A percentile compares a stretch with the other conserved stretches of the same genome.
Evolutionary conservation across 257 asterid species (phyloP).

Genomic region (Marsdenia floribunda): DNA sequence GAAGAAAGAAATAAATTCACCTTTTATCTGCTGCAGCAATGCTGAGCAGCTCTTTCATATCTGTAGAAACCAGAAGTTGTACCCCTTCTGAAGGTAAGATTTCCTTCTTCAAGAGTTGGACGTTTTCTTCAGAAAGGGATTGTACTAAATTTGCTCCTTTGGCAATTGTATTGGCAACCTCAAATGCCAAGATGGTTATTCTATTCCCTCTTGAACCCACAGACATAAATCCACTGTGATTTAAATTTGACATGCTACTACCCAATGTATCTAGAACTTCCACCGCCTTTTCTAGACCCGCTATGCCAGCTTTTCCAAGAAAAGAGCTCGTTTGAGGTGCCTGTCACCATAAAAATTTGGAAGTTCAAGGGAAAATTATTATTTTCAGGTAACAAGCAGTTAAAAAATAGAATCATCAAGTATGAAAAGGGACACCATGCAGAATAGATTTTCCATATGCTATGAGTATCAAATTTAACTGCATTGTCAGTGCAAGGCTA

Average conservation of each 20-base stretch:
- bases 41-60: constrained; percentile 77
- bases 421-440: neutral
- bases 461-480: constrained; percentile 3
- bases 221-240: constrained; percentile 75
- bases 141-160: constrained; percentile 81
- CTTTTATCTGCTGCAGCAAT: constrained; percentile 97
- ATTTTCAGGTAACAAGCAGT: neutral
- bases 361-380: neutral
- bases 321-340: constrained; percentile 74
- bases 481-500: neutral
- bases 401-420: neutral
- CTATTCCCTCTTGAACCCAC: constrained; percentile 71
- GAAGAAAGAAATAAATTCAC: constrained; percentile 24
- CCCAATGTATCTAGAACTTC: constrained; percentile 95
- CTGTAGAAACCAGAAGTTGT: constrained; percentile 69
- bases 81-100: constrained; percentile 82
- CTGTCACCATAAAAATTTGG: constrained; percentile 40
- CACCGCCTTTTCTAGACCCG: constrained; percentile 89
- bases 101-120: constrained; percentile 64
- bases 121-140: constrained; percentile 80
- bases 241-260: constrained; percentile 94
- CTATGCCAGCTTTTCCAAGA: constrained; percentile 92
- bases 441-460: neutral
- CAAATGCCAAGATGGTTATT: constrained; percentile 77
- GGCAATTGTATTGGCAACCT: constrained; percentile 91